phyloP scores from a whole-genome alignment of 2,329 filamentous ascomycete genomes.

The Mycosphaerella sp. region DNA sequence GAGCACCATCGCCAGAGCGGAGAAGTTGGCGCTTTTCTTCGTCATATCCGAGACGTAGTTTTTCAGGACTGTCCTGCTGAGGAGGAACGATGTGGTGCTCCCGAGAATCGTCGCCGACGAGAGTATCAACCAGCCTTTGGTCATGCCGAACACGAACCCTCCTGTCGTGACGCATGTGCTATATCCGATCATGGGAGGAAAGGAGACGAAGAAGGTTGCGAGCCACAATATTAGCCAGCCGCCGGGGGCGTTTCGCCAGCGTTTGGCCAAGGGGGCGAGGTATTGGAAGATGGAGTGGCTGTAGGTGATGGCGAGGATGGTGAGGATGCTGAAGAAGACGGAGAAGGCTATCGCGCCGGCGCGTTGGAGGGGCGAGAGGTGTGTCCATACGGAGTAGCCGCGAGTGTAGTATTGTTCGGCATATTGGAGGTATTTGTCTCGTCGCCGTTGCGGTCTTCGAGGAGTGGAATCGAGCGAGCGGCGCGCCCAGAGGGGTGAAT shows the following conservation, averaged over 20 bases:
- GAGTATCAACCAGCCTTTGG: constrained; percentile 74
- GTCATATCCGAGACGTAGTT: constrained; percentile 74
- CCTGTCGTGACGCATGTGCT: constrained; percentile 65
- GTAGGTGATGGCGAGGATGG: constrained; percentile 68
- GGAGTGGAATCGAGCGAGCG: constrained; percentile 14
- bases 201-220: constrained; percentile 68
- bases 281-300: constrained; percentile 72
- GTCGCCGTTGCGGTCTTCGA: constrained; percentile 30
- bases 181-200: constrained; percentile 85
- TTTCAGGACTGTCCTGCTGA: constrained; percentile 71
- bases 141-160: constrained; percentile 65
- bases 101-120: constrained; percentile 72
- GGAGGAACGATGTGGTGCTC: constrained; percentile 70
- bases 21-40: constrained; percentile 76
- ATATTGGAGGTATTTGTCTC: constrained; percentile 37
- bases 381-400: constrained; percentile 47
- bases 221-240: constrained; percentile 72
- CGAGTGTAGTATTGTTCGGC: constrained; percentile 43
- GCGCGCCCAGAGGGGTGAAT: constrained; percentile 18
- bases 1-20: constrained; percentile 79
- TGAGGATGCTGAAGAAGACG: constrained; percentile 48
- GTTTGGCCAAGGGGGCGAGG: constrained; percentile 65
- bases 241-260: constrained; percentile 66
- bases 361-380: constrained; percentile 57
- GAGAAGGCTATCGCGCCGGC: constrained; percentile 50